These are phyloP conservation scores for Kodamaea nitidulidarum DNA, from an alignment of 805 yeast species.

Conservation along the genomic window DNA sequence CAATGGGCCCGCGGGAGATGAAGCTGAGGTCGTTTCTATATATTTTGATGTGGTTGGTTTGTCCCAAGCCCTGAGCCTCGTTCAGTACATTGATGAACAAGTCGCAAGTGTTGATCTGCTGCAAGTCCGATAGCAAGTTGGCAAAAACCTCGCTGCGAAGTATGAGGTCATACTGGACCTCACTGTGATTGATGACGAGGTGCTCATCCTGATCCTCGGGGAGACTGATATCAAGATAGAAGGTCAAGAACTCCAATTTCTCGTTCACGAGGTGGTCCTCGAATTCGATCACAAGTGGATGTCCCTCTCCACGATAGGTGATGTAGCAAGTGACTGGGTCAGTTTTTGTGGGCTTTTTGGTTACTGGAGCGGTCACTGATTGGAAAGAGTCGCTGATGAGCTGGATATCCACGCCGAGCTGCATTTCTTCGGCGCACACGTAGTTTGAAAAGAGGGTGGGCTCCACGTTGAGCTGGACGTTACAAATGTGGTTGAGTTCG, in stretches of 20 bases:
- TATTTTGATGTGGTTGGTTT: conserved; percentile 6
- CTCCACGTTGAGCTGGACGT: conserved; percentile 34
- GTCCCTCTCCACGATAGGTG: conserved; percentile 36
- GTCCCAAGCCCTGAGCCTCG: conserved; percentile 10
- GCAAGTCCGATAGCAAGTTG: conserved; percentile 34
- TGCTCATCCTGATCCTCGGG: conserved; percentile 18
- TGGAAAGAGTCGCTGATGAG: conserved; percentile 34
- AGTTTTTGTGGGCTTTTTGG: neutral
- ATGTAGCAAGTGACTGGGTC: conserved; percentile 32
- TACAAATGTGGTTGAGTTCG: conserved; percentile 35
- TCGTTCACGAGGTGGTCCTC: conserved; percentile 40
- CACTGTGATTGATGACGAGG: conserved; percentile 25
- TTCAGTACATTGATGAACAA: conserved; percentile 30
- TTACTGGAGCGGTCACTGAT: conserved; percentile 17
- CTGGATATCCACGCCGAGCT: conserved; percentile 35
- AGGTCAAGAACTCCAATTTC: conserved; percentile 39
- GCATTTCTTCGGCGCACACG: conserved; percentile 18
- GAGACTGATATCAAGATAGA: conserved; percentile 24
- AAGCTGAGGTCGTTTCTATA: conserved; percentile 44
- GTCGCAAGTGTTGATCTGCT: conserved; percentile 33
- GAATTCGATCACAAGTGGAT: conserved; percentile 37
- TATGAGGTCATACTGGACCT: conserved; percentile 33
- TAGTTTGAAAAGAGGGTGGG: conserved; percentile 32
- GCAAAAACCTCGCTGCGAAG: conserved; percentile 36
- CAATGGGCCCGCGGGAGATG: conserved; percentile 70